Percentiles rank a stretch among this genome's conserved stretches.
Evolutionary conservation across 208 protist species (phyloP).

Genomic region (Acanthamoeba polyphaga): DNA sequence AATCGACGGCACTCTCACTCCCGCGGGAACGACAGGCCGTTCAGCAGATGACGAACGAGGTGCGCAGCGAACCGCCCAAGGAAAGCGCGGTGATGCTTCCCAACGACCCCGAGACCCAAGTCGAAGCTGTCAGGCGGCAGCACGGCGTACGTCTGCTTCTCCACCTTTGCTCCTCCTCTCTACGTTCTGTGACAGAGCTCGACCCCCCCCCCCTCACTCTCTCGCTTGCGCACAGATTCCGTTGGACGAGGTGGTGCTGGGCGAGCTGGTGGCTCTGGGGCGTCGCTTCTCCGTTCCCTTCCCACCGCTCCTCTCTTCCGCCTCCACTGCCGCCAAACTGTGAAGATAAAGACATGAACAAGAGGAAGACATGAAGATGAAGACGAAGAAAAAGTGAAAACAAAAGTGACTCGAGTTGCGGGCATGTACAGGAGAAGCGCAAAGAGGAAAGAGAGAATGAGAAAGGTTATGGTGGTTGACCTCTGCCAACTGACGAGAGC

Average conservation of each 20-base stretch:
- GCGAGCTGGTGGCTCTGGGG: constrained; percentile 16
- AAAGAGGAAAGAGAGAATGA: neutral
- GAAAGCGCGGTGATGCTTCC: constrained; percentile 1
- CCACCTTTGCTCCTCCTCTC: neutral
- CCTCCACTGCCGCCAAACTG: neutral
- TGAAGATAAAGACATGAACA: neutral
- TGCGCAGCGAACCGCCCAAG: constrained; percentile 13
- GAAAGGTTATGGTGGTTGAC: neutral
- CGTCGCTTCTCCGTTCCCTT: constrained; percentile 20
- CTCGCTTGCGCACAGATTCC: neutral
- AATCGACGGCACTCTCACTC: neutral
- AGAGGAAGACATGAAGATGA: too few species aligned
- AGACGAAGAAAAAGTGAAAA: too few species aligned
- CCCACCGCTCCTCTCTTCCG: neutral
- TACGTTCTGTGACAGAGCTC: too few species aligned
- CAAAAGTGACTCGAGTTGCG: neutral
- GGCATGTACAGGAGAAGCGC: neutral
- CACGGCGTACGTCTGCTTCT: neutral
- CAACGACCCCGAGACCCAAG: constrained; percentile 43
- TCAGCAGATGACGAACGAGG: constrained; percentile 47
- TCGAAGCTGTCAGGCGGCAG: neutral
- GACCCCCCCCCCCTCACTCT: too few species aligned
- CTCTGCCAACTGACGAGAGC: neutral
- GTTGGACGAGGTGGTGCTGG: neutral
- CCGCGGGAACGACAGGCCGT: neutral